Base-by-base conservation (phyloP, 805 yeast genomes). In the Yarrowia sp. region DNA sequence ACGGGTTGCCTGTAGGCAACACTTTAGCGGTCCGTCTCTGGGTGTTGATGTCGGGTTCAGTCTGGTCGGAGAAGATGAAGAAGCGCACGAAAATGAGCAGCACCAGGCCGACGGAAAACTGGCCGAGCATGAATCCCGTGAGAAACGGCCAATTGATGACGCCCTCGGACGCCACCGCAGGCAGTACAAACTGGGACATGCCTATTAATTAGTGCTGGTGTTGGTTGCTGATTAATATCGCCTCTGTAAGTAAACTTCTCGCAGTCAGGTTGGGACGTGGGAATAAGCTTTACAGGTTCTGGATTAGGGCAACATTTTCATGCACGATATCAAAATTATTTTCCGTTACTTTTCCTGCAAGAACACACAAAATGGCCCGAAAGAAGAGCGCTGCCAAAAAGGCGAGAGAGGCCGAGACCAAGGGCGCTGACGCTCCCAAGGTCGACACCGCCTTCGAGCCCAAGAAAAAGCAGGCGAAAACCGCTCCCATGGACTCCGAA, bases 351-450 rank as follows among this genome's bases (percentile, higher is more conserved):
- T 22, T n/a, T 21, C 27, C 38, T 19, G 25, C 16, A 29, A 27
- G 18, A 19, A 31, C 35, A 31, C 19, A 33, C 58, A 55, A 14
- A 33, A 88, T 88, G 96, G 86, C 94, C 42, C 85, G 96, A 83
- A 89, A 88, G 85, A 88, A 88, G 80, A 86, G 93, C 22, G 91
- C 92, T 39, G 78, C 91, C 62, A 87, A 86, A 70, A 86, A 76
- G 69, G 92, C 92, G 10, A 79, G 76, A 70, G 85, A 80, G 64
- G 80, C 46, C 22, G 61, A 39, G n/a, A 12, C 47, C 38, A 38
- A 25, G 47, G 47, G 38, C 3, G 59, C 16, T 1, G 44, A 31
- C n/a, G 36, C 47, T 21, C 31, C 47, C 47, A 14, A 14, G 18
- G 47, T 19, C 21, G 47, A 25, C 3, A 12, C 61, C n/a, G 12